These are phyloP conservation scores for Cryptococcus sp. DNA, from an alignment of 1,284 basidiomycete genomes.

Conservation along the genomic window DNA sequence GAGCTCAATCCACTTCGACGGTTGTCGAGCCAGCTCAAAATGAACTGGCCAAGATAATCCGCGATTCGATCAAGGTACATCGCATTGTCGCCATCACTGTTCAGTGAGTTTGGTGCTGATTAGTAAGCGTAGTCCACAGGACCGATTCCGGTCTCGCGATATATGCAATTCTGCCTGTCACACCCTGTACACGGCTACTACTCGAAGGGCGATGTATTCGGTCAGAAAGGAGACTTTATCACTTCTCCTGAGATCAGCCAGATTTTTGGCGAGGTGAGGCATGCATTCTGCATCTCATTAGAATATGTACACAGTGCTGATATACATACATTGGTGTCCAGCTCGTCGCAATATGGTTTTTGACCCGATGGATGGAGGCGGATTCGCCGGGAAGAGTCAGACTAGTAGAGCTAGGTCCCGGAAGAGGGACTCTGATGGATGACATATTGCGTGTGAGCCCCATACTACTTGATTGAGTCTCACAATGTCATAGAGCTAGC, in stretches of 20 bases:
- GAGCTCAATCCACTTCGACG: not conserved
- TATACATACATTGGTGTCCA: constrained; percentile 49
- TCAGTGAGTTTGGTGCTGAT: not conserved
- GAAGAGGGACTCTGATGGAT: constrained; percentile 85
- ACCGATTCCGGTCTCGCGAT: constrained; percentile 78
- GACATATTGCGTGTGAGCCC: constrained; percentile 79
- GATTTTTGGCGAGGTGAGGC: constrained; percentile 88
- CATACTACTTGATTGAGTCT: not conserved
- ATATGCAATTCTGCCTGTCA: constrained; percentile 83
- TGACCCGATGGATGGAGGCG: constrained; percentile 72
- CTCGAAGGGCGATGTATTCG: constrained; percentile 76
- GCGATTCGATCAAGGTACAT: constrained; percentile 66
- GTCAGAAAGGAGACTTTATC: constrained; percentile 86
- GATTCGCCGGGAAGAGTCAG: constrained; percentile 63
- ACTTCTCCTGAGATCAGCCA: constrained; percentile 97
- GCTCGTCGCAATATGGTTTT: constrained; percentile 83
- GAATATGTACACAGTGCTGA: not conserved
- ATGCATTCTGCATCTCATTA: constrained; percentile 26
- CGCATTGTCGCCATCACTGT: not conserved
- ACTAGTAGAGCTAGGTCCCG: constrained; percentile 90
- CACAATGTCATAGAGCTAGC: not conserved
- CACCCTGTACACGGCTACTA: constrained; percentile 91
- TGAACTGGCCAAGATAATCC: constrained; percentile 58
- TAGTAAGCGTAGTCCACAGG: constrained; percentile 71
- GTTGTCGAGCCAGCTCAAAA: constrained; percentile 5